phyloP scores from a whole-genome alignment of 2,329 filamentous ascomycete genomes.

The Xylaria hypoxylon region DNA sequence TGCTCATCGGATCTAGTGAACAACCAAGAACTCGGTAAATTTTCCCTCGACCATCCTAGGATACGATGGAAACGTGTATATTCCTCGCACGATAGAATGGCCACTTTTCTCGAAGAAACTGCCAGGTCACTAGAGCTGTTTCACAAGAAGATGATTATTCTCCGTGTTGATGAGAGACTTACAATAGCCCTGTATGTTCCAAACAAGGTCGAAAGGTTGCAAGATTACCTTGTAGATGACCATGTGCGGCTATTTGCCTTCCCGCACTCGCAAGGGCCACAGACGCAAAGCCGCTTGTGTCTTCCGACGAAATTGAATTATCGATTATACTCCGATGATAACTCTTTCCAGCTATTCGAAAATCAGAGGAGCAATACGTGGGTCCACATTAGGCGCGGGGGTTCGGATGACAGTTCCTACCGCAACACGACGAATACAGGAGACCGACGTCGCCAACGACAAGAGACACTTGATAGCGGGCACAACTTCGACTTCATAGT shows the following conservation, averaged over 20 bases:
- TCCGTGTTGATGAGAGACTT: conserved; percentile 29
- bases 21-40: conserved; percentile 11
- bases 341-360: conserved; percentile 28
- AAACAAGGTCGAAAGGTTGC: conserved; percentile 24
- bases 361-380: conserved; percentile 20
- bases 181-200: conserved; percentile 28
- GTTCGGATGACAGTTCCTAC: conserved; percentile 26
- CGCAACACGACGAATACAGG: conserved; percentile 19
- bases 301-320: conserved; percentile 26
- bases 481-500: conserved; percentile 27
- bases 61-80: conserved; percentile 27
- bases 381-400: conserved; percentile 30
- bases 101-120: conserved; percentile 23
- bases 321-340: conserved; percentile 24
- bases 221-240: conserved; percentile 27
- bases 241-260: conserved; percentile 25
- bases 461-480: conserved; percentile 24
- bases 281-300: conserved; percentile 25
- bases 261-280: conserved; percentile 28
- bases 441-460: conserved; percentile 17
- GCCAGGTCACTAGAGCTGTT: conserved; percentile 18
- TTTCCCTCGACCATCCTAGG: conserved; percentile 18
- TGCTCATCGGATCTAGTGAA: conserved; percentile 24
- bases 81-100: conserved; percentile 27
- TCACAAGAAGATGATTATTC: conserved; percentile 26